These are phyloP conservation scores for Lepiota venenata DNA, from an alignment of 768 basidiomycete species.

Conservation along the genomic window DNA sequence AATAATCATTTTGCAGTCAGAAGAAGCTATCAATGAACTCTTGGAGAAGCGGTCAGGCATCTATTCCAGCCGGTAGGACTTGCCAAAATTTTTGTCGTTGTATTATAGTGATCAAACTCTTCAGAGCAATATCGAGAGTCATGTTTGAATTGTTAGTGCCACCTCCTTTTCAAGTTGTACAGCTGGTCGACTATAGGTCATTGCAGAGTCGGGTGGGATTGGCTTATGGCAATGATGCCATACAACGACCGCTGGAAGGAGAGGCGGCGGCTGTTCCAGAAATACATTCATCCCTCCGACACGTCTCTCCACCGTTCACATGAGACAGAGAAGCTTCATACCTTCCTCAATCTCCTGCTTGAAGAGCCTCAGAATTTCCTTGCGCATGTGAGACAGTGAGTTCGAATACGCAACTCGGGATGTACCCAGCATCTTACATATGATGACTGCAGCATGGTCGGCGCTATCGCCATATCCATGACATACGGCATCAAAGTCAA, in stretches of 20 bases:
- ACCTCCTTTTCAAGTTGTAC: not conserved
- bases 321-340: not conserved
- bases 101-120: not conserved
- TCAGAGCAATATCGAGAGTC: constrained; percentile 3
- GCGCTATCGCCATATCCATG: too few relatives aligned
- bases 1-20: constrained; percentile 28
- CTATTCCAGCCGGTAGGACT: constrained; percentile 38
- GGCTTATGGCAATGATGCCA: not conserved
- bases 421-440: not conserved
- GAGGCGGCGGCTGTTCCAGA: not conserved
- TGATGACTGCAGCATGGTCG: not conserved
- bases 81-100: constrained; percentile 16
- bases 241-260: not conserved
- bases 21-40: constrained; percentile 32
- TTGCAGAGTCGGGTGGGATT: not conserved
- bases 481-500: not conserved
- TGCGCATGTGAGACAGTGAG: too few relatives aligned
- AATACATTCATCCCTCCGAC: not conserved
- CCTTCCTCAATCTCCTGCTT: not conserved
- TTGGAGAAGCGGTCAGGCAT: constrained; percentile 41
- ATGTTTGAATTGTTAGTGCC: constrained; percentile 4
- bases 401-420: not conserved
- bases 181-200: too few relatives aligned
- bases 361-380: too few relatives aligned
- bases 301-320: not conserved